Evolutionary conservation across 2,329 filamentous ascomycete genomes (phyloP), one percentile per base, ranked within the genome.

Genomic region (Stemphylium beticola): DNA sequence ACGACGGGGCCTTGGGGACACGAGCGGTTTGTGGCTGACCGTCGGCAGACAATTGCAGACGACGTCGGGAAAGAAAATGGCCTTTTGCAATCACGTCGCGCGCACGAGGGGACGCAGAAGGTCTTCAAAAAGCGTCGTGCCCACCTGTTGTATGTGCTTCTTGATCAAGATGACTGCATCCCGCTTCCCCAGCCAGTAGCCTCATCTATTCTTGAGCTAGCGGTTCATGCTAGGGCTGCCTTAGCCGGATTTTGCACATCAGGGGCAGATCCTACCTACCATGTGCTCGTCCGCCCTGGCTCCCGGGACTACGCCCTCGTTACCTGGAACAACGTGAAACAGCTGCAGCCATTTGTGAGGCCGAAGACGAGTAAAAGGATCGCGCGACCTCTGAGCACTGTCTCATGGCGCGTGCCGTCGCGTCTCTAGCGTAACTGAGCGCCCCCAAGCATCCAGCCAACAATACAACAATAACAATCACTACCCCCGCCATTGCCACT

Each of bases 151-250:
- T 15, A 29, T 24, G 36, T 49, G 37, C 31, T 42, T 29, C 22
- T 48, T 22, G 45, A 40, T 32, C 33, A 14, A 14, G 7, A 39
- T 48, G 36, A 12, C 26, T 36, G 31, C 45, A 49, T 53, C 38
- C 45, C 50, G 45, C 38, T 53, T 53, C 50, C 49, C 50, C 50
- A 38, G 50, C 50, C 50, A 40, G 50, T 53, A 33, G 49, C 49
- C 17, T 41, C 22, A 29, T 31, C 42, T 15, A 44, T 34, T 36
- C 32, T 26, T 33, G 37, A 17, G 24, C 24, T n/a, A 36, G 44
- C 18, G 18, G n/a, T 26, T 8, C 20, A 45, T 17, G 42, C 32
- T 24, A 31, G 26, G 24, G 26, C 26, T 29, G 26, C 26, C 26
- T 29, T 29, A 29, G 26, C 26, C 26, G 9, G 2, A 29, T 29